These are phyloP conservation scores for Amoebophrya sp. DNA, from an alignment of 169 alveolate species.

Conservation along the genomic window DNA sequence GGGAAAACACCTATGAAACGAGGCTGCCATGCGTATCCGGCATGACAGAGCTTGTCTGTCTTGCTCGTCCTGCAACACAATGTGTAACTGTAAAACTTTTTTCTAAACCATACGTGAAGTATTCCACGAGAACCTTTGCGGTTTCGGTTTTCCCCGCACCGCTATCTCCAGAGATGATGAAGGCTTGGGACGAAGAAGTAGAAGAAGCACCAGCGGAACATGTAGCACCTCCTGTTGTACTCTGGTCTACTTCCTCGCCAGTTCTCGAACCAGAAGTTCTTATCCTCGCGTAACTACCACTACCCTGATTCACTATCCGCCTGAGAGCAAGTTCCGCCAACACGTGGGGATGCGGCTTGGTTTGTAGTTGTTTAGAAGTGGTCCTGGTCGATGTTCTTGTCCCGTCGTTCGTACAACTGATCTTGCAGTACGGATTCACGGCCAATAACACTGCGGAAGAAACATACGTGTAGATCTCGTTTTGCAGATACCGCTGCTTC, in stretches of 20 bases:
- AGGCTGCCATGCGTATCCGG: background rate
- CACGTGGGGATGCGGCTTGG: too few species aligned
- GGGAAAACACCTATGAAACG: too few species aligned
- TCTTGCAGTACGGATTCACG: background rate
- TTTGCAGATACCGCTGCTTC: background rate
- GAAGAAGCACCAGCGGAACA: too few species aligned
- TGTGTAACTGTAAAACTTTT: too few species aligned
- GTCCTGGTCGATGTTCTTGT: background rate
- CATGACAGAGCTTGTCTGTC: background rate
- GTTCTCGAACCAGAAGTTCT: too few species aligned
- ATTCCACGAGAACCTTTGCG: slow-evolving; percentile 88
- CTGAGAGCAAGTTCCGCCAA: too few species aligned
- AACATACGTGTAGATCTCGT: background rate
- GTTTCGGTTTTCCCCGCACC: slow-evolving; percentile 97
- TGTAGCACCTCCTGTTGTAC: background rate
- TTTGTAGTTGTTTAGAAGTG: too few species aligned
- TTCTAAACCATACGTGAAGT: slow-evolving; percentile 64
- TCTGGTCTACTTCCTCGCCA: background rate
- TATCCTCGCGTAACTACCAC: too few species aligned
- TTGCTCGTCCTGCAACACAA: background rate
- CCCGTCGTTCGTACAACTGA: background rate
- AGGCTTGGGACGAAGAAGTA: too few species aligned
- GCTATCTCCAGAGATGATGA: slow-evolving; percentile 94
- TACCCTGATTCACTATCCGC: too few species aligned
- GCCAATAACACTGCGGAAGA: background rate